Percentiles rank a stretch among this genome's conserved stretches.
Evolutionary conservation across 768 basidiomycete species (phyloP).

Genomic region (Aureoboletus auriporus): DNA sequence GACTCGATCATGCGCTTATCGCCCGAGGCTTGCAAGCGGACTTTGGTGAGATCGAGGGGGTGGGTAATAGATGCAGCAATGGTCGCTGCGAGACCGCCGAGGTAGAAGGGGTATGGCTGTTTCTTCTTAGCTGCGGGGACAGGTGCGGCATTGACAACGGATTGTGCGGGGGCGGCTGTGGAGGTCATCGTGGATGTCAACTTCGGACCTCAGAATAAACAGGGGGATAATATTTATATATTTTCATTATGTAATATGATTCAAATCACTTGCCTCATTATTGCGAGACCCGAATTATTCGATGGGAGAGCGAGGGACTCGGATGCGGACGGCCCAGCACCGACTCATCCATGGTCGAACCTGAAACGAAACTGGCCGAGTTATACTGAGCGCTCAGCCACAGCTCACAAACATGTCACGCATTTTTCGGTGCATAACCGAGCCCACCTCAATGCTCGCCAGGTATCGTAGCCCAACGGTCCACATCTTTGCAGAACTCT

Average conservation of each 20-base stretch:
- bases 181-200: constrained; percentile 13
- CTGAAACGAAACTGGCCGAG: too few relatives aligned
- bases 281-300: too few relatives aligned
- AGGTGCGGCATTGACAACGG: constrained; percentile 8
- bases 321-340: background rate
- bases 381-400: constrained; percentile 2
- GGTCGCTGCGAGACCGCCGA: constrained; percentile 83
- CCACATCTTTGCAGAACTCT: constrained; percentile 12
- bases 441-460: constrained; percentile 1
- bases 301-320: too few relatives aligned
- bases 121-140: constrained; percentile 37
- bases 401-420: constrained; percentile 8
- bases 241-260: constrained; percentile 13
- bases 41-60: constrained; percentile 87
- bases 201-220: background rate
- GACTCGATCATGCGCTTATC: constrained; percentile 89
- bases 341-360: background rate
- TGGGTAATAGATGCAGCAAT: constrained; percentile 89
- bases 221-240: background rate
- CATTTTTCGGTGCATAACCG: background rate
- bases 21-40: constrained; percentile 85
- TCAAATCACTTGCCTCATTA: too few relatives aligned
- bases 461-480: constrained; percentile 16
- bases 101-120: constrained; percentile 81
- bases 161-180: constrained; percentile 4